Evolutionary conservation across 2,329 filamentous ascomycete genomes (phyloP).

Genomic region (Cercospora beticola): DNA sequence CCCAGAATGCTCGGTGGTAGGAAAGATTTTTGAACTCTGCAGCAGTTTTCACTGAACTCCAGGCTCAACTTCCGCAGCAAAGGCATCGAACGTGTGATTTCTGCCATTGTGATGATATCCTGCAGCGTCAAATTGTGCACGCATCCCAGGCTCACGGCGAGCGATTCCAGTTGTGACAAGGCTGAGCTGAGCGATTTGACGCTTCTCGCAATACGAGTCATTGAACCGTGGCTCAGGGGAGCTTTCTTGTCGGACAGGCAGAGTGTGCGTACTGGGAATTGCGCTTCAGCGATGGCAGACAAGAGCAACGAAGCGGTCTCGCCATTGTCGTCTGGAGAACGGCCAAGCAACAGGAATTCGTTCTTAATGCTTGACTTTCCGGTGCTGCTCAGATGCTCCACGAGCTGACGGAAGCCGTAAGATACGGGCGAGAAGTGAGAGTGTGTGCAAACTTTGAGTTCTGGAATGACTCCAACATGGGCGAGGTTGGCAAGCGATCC

Average conservation of each 20-base stretch:
- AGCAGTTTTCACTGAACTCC: conserved; percentile 2
- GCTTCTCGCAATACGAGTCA: not conserved
- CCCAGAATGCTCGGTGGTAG: not conserved
- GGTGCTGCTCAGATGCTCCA: not conserved
- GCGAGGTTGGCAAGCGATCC: conserved; percentile 2
- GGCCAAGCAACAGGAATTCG: conserved; percentile 3
- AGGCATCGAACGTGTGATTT: not conserved
- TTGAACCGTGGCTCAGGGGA: not conserved
- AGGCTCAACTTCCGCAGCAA: not conserved
- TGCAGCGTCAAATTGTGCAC: not conserved
- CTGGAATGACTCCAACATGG: not conserved
- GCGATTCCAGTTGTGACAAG: not conserved
- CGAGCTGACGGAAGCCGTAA: conserved; percentile 8
- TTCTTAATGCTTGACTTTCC: not conserved
- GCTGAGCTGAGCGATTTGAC: not conserved
- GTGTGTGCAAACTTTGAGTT: conserved; percentile 4
- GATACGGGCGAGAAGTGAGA: conserved; percentile 1
- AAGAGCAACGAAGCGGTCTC: conserved; percentile 9
- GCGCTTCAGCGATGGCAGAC: not conserved
- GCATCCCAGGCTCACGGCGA: not conserved
- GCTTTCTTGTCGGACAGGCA: not conserved
- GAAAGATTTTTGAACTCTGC: not conserved
- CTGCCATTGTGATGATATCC: not conserved
- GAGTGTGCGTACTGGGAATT: not conserved
- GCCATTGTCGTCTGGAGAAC: not conserved